Evolutionary conservation across 805 yeast species (phyloP), one percentile per base, ranked within the genome.

Genomic region (Groenewaldozyma tartarivorans): DNA sequence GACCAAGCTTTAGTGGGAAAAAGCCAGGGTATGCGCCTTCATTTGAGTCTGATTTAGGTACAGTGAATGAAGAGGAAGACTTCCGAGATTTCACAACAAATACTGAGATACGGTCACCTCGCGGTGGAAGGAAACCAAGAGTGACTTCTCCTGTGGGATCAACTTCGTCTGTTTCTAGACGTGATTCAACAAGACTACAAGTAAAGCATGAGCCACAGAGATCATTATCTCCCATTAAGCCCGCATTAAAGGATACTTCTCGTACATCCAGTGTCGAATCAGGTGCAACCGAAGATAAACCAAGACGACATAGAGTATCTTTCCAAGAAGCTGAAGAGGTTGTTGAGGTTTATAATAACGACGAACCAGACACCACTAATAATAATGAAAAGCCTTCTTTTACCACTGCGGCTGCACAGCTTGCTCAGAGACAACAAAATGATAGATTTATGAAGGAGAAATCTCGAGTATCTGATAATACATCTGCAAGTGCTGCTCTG

Each of bases 151-250:
- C 29, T 9, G 29, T 24, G 11, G n/a, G n/a, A n/a, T n/a, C n/a
- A n/a, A n/a, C n/a, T n/a, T n/a, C n/a, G n/a, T n/a, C n/a, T n/a
- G 29, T 24, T 13, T 9, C 11, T 13, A 24, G 29, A 13, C 29
- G 13, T 7, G 9, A n/a, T n/a, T 20, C 27, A 13, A 34, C 19
- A 13, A n/a, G 11, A 9, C 3, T 18, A 20, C 13, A 6, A 7
- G 43, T 39, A 20, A 43, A 45, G 21, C 51, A 48, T 27, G 45
- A 44, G 27, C 55, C 54, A 4, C 47, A 55, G 4, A 44, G 61
- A 5, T 50, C 56, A 7, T 44, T 42, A 19, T 56, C 62, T 19
- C 64, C 64, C 16, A 54, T 54, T 33, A 55, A 58, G 21, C 55
- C 64, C 1, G 63, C 64, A 4, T 42, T 60, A 38, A 51, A 54